A percentile compares a stretch with the other conserved stretches of the same genome.
Evolutionary conservation across 164 flowering plant genomes (phyloP).

Genomic region (Sedum album): DNA sequence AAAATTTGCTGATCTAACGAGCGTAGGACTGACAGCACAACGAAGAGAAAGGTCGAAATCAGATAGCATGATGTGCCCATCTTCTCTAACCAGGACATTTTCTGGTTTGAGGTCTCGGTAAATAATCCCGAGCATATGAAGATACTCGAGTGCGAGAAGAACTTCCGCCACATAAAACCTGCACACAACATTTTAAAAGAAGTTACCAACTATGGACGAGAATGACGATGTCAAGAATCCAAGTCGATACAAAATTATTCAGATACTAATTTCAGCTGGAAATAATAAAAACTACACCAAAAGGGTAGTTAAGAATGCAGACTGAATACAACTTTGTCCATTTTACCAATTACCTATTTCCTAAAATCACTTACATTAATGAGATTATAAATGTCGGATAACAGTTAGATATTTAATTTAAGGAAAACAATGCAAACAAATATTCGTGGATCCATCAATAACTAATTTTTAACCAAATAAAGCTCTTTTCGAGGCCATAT

Average conservation of each 20-base stretch:
- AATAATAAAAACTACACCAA: no score
- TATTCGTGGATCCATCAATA: no score
- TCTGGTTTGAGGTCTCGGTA: constrained; percentile 6
- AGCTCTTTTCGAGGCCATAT: background rate
- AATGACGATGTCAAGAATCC: background rate
- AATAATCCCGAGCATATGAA: constrained; percentile 3
- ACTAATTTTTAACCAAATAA: no score
- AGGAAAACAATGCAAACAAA: no score
- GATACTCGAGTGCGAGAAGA: background rate
- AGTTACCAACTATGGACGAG: background rate
- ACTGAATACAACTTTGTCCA: no score
- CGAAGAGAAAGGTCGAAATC: constrained; percentile 4
- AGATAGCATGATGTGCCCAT: constrained; percentile 5
- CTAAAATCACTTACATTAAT: no score
- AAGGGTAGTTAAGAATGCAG: no score
- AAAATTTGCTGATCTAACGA: background rate
- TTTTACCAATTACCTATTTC: no score
- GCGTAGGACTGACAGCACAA: background rate
- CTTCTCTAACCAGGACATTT: constrained; percentile 1
- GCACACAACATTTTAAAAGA: background rate
- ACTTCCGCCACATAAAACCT: constrained; percentile 6
- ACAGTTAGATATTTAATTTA: no score
- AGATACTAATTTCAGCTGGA: no score
- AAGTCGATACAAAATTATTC: background rate
- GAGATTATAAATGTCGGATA: no score